Evolutionary conservation across 2,329 filamentous ascomycete species (phyloP).

Genomic region (Beauveria bassiana): DNA sequence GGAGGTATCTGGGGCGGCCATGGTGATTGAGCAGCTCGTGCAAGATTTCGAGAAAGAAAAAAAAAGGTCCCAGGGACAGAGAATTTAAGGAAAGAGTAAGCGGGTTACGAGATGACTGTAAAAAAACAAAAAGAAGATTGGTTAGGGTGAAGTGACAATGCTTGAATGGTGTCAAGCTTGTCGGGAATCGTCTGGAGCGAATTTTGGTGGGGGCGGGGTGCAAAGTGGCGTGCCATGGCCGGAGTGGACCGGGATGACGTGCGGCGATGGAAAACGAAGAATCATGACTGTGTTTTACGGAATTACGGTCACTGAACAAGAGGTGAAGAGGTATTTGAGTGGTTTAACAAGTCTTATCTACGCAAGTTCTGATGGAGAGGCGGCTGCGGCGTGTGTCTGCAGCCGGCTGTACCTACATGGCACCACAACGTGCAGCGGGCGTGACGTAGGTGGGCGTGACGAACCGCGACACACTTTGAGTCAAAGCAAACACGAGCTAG

Average conservation of each 20-base stretch:
- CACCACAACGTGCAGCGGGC: neutral
- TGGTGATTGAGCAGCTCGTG: neutral
- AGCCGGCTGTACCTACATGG: neutral
- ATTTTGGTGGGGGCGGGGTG: conserved; percentile 7
- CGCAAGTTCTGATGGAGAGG: neutral
- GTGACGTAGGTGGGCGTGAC: neutral
- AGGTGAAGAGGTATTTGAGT: too few species aligned
- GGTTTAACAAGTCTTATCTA: neutral
- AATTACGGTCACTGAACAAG: neutral
- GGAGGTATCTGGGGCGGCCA: conserved; percentile 13
- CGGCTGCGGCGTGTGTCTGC: neutral
- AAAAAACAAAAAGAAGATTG: neutral
- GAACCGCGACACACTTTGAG: neutral
- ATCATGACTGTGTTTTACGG: neutral
- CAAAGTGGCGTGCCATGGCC: neutral
- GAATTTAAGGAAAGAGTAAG: neutral
- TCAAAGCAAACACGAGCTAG: too few species aligned
- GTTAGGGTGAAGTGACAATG: too few species aligned
- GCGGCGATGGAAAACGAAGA: neutral
- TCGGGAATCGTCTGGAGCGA: neutral
- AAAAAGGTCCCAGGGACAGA: too few species aligned
- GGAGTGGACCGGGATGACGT: conserved; percentile 10
- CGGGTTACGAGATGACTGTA: neutral
- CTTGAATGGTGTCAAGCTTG: neutral
- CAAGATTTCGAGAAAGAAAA: too few species aligned